These are phyloP conservation scores for Tuber microsphaerosporum DNA, from an alignment of 495 filamentous ascomycete species.

Conservation along the genomic window DNA sequence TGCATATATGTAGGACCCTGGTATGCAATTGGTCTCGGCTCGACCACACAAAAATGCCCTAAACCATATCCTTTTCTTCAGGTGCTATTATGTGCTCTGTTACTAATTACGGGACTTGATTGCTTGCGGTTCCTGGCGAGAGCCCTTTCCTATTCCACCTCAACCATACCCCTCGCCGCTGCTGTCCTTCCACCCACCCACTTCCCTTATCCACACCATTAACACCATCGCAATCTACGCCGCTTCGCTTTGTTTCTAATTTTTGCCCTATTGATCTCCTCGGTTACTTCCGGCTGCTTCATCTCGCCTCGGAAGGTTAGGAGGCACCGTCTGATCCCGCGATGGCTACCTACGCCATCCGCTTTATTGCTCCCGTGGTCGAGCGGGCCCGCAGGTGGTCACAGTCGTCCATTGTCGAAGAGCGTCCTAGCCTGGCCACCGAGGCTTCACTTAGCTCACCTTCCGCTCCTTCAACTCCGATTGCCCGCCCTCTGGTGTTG, in stretches of 20 bases:
- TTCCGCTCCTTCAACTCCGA: conserved; percentile 8
- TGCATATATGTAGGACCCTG: background rate
- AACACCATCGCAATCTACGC: background rate
- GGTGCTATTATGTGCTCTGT: background rate
- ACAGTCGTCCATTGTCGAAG: conserved; percentile 34
- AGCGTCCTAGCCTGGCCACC: conserved; percentile 18
- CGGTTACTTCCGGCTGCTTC: background rate
- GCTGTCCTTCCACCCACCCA: background rate
- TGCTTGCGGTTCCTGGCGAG: background rate
- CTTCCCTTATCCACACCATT: background rate
- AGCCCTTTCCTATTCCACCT: background rate
- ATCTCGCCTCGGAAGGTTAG: background rate
- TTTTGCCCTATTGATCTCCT: background rate
- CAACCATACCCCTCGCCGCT: conserved; percentile 6
- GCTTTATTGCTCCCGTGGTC: conserved; percentile 39
- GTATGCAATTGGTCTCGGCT: background rate
- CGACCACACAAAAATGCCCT: background rate
- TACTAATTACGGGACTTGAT: background rate
- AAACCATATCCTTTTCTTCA: background rate
- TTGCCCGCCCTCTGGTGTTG: conserved; percentile 14
- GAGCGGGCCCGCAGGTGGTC: conserved; percentile 39
- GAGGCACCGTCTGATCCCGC: background rate
- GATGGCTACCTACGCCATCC: conserved; percentile 38
- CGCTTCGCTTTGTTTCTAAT: background rate
- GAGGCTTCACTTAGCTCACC: conserved; percentile 17